Evolutionary conservation across 345 rosid species (phyloP).

Genomic region (Kandelia obovata): DNA sequence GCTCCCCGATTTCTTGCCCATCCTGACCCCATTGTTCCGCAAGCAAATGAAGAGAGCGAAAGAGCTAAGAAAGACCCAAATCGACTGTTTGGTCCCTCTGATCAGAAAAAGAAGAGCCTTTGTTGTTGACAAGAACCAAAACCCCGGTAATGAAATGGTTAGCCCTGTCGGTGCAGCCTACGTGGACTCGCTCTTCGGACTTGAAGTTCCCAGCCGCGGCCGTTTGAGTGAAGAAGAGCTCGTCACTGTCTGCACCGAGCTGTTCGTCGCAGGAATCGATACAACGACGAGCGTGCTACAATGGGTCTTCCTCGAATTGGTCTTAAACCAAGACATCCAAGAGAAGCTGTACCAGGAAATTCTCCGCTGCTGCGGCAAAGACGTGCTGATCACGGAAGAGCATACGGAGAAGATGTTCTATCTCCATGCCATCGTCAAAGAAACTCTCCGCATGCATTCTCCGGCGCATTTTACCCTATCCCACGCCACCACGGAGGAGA

Average conservation of each 20-base stretch:
- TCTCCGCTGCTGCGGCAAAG: slow-evolving; percentile 45
- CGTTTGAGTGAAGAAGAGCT: slow-evolving; percentile 65
- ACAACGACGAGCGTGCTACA: slow-evolving; percentile 80
- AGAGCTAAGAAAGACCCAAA: slow-evolving; percentile 59
- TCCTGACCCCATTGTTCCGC: slow-evolving; percentile 66
- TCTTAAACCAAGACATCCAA: slow-evolving; percentile 62
- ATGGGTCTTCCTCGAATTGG: slow-evolving; percentile 76
- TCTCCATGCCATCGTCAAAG: slow-evolving; percentile 21
- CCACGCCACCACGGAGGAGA: slow-evolving; percentile 20
- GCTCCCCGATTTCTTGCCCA: slow-evolving; percentile 77
- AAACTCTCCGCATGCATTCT: slow-evolving; percentile 21
- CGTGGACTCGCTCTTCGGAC: slow-evolving; percentile 65
- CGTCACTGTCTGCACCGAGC: slow-evolving; percentile 81
- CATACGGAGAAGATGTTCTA: slow-evolving; percentile 19
- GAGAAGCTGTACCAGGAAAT: slow-evolving; percentile 65
- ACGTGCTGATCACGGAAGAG: slow-evolving; percentile 16
- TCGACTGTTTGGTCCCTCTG: slow-evolving; percentile 72
- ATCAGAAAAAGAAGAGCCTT: slow-evolving; percentile 58
- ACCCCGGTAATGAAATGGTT: slow-evolving; percentile 54
- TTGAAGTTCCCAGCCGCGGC: slow-evolving; percentile 47
- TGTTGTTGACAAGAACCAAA: slow-evolving; percentile 45
- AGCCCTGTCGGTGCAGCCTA: slow-evolving; percentile 96
- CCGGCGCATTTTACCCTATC: slow-evolving; percentile 24
- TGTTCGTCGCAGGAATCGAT: slow-evolving; percentile 85
- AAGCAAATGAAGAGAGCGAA: slow-evolving; percentile 61